A percentile compares a stretch with the other conserved stretches of the same genome.
Evolutionary conservation across 352 stramenopile genomes (phyloP).

Genomic region (Phytophthora ohioensis): DNA sequence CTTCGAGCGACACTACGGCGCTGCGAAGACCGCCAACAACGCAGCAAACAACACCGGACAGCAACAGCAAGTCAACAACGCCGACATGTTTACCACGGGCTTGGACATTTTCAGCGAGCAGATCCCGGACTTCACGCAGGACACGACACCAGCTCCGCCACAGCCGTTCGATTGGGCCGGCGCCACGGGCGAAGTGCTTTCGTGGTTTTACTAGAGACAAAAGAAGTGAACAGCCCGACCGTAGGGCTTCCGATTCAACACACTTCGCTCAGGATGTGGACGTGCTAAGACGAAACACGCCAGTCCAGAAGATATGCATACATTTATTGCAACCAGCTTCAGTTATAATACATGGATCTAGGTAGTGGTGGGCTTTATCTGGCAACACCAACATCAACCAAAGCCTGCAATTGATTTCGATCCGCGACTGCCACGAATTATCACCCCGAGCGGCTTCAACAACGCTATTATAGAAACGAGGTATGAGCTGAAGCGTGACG

Average conservation of each 20-base stretch:
- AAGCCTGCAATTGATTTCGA: too few species aligned
- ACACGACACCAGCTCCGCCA: constrained; percentile 15
- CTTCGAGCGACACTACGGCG: constrained; percentile 41
- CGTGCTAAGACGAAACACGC: constrained; percentile 14
- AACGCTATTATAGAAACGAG: too few species aligned
- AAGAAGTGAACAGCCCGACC: constrained; percentile 4
- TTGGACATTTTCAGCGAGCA: constrained; percentile 43
- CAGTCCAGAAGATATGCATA: constrained; percentile 26
- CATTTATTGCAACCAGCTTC: constrained; percentile 18
- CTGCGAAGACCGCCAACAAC: constrained; percentile 16
- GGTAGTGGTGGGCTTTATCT: constrained; percentile 14
- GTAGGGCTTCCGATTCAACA: constrained; percentile 10
- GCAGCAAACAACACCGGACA: constrained; percentile 14
- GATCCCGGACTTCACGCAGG: constrained; percentile 43
- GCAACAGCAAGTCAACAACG: constrained; percentile 20
- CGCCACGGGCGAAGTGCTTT: constrained; percentile 41
- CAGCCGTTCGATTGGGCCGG: constrained; percentile 32
- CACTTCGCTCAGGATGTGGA: constrained; percentile 15
- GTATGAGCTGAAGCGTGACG: too few species aligned
- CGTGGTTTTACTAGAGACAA: constrained; percentile 47
- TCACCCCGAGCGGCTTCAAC: too few species aligned
- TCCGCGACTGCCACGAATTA: too few species aligned
- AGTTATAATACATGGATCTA: constrained; percentile 38
- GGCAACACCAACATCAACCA: background rate
- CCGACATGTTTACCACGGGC: constrained; percentile 24